phyloP scores from a whole-genome alignment of 352 stramenopile species.

The Globisporangium mamillatum region DNA sequence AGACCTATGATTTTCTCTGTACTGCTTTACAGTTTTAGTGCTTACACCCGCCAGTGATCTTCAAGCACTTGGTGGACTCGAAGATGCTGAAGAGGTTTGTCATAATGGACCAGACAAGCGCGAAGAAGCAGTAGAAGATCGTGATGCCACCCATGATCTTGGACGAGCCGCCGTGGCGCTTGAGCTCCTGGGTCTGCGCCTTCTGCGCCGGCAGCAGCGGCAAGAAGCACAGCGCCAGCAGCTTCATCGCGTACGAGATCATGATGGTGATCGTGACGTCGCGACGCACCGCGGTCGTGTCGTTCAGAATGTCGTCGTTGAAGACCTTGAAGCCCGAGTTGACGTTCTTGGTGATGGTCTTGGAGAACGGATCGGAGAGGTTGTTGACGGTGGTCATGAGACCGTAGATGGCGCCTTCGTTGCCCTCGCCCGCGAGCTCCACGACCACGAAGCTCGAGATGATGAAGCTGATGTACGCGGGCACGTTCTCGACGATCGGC shows the following conservation, averaged over 20 bases:
- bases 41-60: constrained; percentile 17
- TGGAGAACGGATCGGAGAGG: constrained; percentile 20
- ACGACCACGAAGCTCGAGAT: constrained; percentile 27
- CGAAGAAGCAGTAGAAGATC: constrained; percentile 22
- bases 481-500: constrained; percentile 23
- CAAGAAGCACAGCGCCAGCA: constrained; percentile 19
- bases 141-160: constrained; percentile 16
- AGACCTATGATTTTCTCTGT: background rate
- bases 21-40: background rate
- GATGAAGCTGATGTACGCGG: constrained; percentile 24
- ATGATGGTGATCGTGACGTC: constrained; percentile 29
- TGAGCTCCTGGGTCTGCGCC: constrained; percentile 25
- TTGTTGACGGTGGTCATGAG: constrained; percentile 31
- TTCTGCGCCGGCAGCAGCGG: constrained; percentile 26
- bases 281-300: constrained; percentile 19
- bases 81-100: constrained; percentile 25
- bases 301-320: constrained; percentile 20
- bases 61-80: constrained; percentile 14
- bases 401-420: constrained; percentile 32
- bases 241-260: constrained; percentile 24
- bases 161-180: constrained; percentile 19
- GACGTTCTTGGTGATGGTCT: constrained; percentile 24
- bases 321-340: constrained; percentile 20
- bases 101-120: constrained; percentile 19
- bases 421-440: constrained; percentile 25